A percentile compares a stretch with the other conserved stretches of the same genome.
These are phyloP conservation scores for Musa acuminata DNA, from an alignment of 176 grass and related monocot species.

Conservation along the genomic window DNA sequence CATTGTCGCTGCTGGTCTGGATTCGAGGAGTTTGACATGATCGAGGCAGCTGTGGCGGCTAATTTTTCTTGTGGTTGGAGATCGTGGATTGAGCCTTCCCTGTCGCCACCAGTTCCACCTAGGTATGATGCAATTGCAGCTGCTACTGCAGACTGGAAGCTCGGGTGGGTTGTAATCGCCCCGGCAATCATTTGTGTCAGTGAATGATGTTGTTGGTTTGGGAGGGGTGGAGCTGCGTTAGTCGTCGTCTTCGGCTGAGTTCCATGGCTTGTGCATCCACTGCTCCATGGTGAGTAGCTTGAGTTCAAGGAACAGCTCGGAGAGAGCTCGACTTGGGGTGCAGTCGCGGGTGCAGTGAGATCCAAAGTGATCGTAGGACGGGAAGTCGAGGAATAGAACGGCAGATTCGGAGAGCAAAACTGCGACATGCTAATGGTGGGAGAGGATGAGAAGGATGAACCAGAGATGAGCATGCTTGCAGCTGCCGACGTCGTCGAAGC, in stretches of 20 bases:
- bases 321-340: conserved; percentile 4
- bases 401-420: conserved; percentile 1
- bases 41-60: too few relatives aligned
- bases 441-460: conserved; percentile 28
- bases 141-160: conserved; percentile 1
- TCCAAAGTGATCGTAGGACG: conserved; percentile 41
- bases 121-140: not conserved
- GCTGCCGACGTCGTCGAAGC: conserved; percentile 71
- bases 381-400: conserved; percentile 12
- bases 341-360: conserved; percentile 18
- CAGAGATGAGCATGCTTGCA: conserved; percentile 63
- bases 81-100: not conserved
- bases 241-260: not conserved
- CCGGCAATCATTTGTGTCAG: conserved; percentile 5
- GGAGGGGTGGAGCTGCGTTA: not conserved
- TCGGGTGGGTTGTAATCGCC: not conserved
- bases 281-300: too few relatives aligned
- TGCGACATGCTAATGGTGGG: not conserved
- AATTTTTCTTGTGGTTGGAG: not conserved
- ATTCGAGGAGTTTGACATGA: not conserved
- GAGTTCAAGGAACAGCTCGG: not conserved
- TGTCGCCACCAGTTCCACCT: not conserved
- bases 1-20: not conserved
- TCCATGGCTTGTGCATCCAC: too few relatives aligned
- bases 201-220: not conserved